Evolutionary conservation across 2,329 filamentous ascomycete genomes (phyloP), one percentile per base, ranked within the genome.

Genomic region (Colletotrichum sidae): DNA sequence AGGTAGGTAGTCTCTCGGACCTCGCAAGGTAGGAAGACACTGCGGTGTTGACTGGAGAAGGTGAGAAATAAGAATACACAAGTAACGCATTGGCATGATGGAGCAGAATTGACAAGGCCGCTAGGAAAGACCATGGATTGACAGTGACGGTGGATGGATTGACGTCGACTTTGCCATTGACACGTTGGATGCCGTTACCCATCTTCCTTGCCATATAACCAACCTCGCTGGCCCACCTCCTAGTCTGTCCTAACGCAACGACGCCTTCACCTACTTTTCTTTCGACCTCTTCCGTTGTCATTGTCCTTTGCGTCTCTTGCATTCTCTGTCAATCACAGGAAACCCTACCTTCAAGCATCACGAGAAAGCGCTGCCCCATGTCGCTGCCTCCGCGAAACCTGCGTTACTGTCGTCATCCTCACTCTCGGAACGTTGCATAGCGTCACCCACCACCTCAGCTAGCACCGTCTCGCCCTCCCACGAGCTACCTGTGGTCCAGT

Each of bases 101-200:
- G 44, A 38, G 56, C 34, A 55, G 47, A 41, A 15, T 34, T 37
- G 33, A 44, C 8, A 47, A 41, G 46, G 17, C 33, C 15, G 46
- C 59, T 53, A 38, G 59, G 44, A 33, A 53, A 66, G 47, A 52
- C 39, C 46, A 60, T 65, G 62, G 58, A 56, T 49, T 56, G 58
- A 62, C 13, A 35, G 25, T 25, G 25, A 25, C 25, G 25, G 25
- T 25, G 25, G 25, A 25, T 25, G 4, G 25, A 25, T 25, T 25
- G 25, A 25, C 25, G 52, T 50, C 42, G 53, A 38, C 51, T 33
- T 47, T 41, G 34, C 51, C 33, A 25, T 61, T 52, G 25, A 35
- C 56, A 25, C 41, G 49, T 38, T 57, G 44, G 37, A 45, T 50
- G 9, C 17, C 47, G 33, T 17, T 37, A 11, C 55, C 57, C 12